Evolutionary conservation across 768 basidiomycete genomes (phyloP).

Genomic region (Leccinum subtestaceum): DNA sequence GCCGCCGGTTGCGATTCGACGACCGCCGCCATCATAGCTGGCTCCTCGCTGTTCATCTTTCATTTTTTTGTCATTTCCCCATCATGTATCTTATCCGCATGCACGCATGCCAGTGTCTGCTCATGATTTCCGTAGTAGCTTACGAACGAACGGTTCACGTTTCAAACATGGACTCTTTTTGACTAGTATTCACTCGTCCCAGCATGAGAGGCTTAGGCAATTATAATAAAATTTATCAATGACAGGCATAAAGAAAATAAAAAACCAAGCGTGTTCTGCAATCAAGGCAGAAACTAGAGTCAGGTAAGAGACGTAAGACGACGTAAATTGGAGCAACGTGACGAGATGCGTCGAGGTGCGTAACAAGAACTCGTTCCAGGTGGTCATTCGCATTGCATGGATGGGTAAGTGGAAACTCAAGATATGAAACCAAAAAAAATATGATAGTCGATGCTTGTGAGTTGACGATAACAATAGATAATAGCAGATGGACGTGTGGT

Average conservation of each 20-base stretch:
- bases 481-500: slow-evolving; percentile 25
- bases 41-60: not conserved
- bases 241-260: not conserved
- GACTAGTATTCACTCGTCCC: not conserved
- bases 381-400: slow-evolving; percentile 1
- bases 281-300: slow-evolving; percentile 6
- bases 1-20: slow-evolving; percentile 35
- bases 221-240: not conserved
- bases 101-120: not conserved
- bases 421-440: not conserved
- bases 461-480: slow-evolving; percentile 36
- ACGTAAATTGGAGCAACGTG: slow-evolving; percentile 12
- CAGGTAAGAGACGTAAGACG: slow-evolving; percentile 8
- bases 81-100: not conserved
- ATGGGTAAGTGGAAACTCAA: not conserved
- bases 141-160: not conserved
- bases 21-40: slow-evolving; percentile 26
- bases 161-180: not conserved
- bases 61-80: not conserved
- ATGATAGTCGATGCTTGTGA: slow-evolving; percentile 9
- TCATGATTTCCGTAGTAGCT: not conserved
- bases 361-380: slow-evolving; percentile 20
- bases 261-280: slow-evolving; percentile 1
- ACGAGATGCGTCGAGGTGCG: slow-evolving; percentile 8
- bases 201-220: not conserved